These are phyloP conservation scores for Boletus coccyginus DNA, from an alignment of 768 basidiomycete species.

Conservation along the genomic window DNA sequence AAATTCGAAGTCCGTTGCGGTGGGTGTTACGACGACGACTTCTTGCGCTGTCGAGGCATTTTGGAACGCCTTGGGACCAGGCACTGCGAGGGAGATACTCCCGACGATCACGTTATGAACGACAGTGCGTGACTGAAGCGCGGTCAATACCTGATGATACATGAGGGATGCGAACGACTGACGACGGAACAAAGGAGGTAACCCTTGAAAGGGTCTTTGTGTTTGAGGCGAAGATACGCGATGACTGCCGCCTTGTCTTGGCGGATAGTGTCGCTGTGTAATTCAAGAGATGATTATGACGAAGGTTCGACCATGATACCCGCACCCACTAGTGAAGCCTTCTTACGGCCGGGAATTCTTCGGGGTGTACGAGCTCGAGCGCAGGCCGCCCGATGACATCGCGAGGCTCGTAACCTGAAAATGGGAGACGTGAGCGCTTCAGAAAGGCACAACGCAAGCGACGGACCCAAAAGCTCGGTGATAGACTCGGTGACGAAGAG, in stretches of 20 bases:
- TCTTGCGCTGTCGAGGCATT: slow-evolving; percentile 83
- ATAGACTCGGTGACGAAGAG: slow-evolving; percentile 66
- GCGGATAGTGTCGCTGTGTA: slow-evolving; percentile 63
- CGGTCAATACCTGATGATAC: slow-evolving; percentile 2
- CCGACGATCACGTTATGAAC: slow-evolving; percentile 74
- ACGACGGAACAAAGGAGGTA: slow-evolving; percentile 76
- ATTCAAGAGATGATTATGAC: neutral
- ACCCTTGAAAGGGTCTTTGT: slow-evolving; percentile 76
- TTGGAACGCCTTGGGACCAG: slow-evolving; percentile 72
- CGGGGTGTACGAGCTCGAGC: slow-evolving; percentile 77
- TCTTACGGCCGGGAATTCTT: slow-evolving; percentile 66
- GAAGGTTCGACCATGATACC: neutral
- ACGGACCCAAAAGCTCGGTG: slow-evolving; percentile 57
- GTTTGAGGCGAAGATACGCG: slow-evolving; percentile 73
- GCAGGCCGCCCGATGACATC: slow-evolving; percentile 70
- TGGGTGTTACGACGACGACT: slow-evolving; percentile 69
- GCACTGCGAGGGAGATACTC: slow-evolving; percentile 74
- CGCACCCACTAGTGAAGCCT: slow-evolving; percentile 62
- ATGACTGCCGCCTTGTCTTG: slow-evolving; percentile 79
- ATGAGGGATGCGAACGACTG: slow-evolving; percentile 28
- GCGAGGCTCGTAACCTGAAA: slow-evolving; percentile 65
- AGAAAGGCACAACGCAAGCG: neutral
- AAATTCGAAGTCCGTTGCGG: slow-evolving; percentile 50
- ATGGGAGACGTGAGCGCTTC: neutral
- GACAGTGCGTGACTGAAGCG: slow-evolving; percentile 54